Evolutionary conservation across 2,329 filamentous ascomycete genomes (phyloP), one percentile per base, ranked within the genome.

Genomic region (Aspergillus clavatus): DNA sequence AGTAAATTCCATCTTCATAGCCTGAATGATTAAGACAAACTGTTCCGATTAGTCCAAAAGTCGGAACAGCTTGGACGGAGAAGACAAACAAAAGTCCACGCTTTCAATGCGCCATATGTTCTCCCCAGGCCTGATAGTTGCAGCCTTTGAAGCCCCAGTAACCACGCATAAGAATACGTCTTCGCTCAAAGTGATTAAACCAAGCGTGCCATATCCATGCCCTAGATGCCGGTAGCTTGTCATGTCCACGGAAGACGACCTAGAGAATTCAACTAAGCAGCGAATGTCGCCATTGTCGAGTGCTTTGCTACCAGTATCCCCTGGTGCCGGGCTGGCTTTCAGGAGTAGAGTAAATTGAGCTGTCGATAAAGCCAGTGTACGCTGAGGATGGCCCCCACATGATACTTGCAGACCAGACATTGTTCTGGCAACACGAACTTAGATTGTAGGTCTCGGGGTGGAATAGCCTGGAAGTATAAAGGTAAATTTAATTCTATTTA

Each of bases 161-260:
- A 97, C 87, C 46, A 96, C 86, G 50, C 89, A 93, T 12, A 97
- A 74, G 65, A 97, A 97, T 11, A 96, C 84, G 72, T 96, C 89
- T 48, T 82, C 78, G 51, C 83, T 82, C 51, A 95, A 79, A 0
- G 89, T 86, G 56, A 96, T 91, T 50, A 97, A 73, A 2, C 91
- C 91, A 37, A 97, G 73, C 0, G 90, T 97, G 44, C 91, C 91
- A 62, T 89, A 84, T 26, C 90, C 85, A 12, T 83, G 83, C 38
- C 87, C 87, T 47, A 96, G 72, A 10, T 83, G 77, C 35, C 87
- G 82, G 69, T 91, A 96, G 52, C 89, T 85, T 57, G 75, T 78
- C 48, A 95, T 73, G 51, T 93, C 79, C 45, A 82, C 74, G 37
- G 79, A 74, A 27, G 81, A 77, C 29, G 80, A 68, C 7, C 80